Evolutionary conservation across 73 alveolate genomes (phyloP).

Genomic region (Urostyla sp.): DNA sequence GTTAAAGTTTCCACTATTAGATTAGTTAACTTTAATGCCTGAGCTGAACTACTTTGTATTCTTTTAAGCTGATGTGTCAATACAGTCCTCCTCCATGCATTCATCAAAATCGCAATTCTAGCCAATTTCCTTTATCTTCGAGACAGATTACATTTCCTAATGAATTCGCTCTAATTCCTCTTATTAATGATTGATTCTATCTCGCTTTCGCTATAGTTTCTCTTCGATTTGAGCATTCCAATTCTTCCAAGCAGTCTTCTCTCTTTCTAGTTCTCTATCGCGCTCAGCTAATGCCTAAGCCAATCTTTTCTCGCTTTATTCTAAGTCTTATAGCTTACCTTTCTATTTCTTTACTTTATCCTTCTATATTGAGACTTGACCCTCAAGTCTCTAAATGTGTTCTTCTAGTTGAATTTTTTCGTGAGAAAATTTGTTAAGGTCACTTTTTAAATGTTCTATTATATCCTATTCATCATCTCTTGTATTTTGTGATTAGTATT

Average conservation of each 20-base stretch:
- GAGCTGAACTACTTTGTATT: too few species aligned
- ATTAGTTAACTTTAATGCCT: too few species aligned
- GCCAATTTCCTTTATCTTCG: slow-evolving; percentile 3
- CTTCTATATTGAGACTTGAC: background rate
- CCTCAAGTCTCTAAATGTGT: slow-evolving; percentile 18
- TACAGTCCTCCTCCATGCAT: slow-evolving; percentile 51
- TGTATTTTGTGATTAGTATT: background rate
- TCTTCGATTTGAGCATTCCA: slow-evolving; percentile 10
- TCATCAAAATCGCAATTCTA: slow-evolving; percentile 54
- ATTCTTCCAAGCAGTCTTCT: slow-evolving; percentile 4
- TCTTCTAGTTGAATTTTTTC: slow-evolving; percentile 37
- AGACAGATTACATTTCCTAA: background rate
- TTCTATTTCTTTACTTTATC: slow-evolving; percentile 14
- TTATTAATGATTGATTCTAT: slow-evolving; percentile 23
- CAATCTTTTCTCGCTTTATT: slow-evolving; percentile 29
- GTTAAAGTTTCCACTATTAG: slow-evolving; percentile 21
- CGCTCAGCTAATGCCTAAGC: slow-evolving; percentile 18
- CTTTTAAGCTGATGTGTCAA: slow-evolving; percentile 14
- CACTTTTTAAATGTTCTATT: slow-evolving; percentile 38
- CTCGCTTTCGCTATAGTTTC: slow-evolving; percentile 32
- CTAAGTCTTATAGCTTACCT: background rate
- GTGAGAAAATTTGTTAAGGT: slow-evolving; percentile 46
- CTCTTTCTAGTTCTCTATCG: slow-evolving; percentile 50
- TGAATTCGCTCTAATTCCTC: slow-evolving; percentile 41
- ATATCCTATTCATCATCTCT: slow-evolving; percentile 46